Evolutionary conservation across 2,329 filamentous ascomycete species (phyloP), one percentile per base, ranked within the genome.

Genomic region (Neonectria sp.): DNA sequence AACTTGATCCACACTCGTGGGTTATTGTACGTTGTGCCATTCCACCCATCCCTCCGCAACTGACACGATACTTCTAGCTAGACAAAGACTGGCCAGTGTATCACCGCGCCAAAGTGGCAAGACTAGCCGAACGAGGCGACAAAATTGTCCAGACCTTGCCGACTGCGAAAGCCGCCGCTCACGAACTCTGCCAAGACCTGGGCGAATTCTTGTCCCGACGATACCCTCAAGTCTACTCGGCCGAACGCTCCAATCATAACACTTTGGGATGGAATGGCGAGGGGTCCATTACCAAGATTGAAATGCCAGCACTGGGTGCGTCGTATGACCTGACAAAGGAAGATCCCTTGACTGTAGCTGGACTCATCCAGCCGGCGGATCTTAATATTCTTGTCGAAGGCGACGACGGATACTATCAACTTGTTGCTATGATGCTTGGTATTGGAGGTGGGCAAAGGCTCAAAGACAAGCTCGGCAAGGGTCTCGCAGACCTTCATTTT

Each of bases 341-440:
- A 11, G 58, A 60, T 29, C 58, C 58, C 25, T 29, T 60, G 21
- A 60, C 48, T 1, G 58, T 60, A n/a, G 58, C 58, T n/a, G 58
- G 58, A 7, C 48, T 60, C 31, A 37, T 60, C n/a, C 58, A 60
- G 13, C 58, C 58, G 4, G 48, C 46, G 17, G 58, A 60, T n/a
- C 15, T 60, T 13, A 60, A 60, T 15, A 60, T 60, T 21, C 58
- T 60, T 4, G 24, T 31, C 12, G 35, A 60, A 40, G 29, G 33
- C 7, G 46, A 52, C 6, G 58, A 60, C 12, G 48, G 48, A 6
- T 60, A 43, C 24, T 60, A 53, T 15, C 58, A 53, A 6, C 25
- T 60, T 21, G 58, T 53, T 17, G 58, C 58, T 6, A 60, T 60
- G 58, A 60, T 60, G 58, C 58, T 60, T 24, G 58, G 58, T 17